Percentiles rank a stretch among this genome's conserved stretches.
Conservation (phyloP, 345 rosid genomes). For the Ceriops decandra region DNA sequence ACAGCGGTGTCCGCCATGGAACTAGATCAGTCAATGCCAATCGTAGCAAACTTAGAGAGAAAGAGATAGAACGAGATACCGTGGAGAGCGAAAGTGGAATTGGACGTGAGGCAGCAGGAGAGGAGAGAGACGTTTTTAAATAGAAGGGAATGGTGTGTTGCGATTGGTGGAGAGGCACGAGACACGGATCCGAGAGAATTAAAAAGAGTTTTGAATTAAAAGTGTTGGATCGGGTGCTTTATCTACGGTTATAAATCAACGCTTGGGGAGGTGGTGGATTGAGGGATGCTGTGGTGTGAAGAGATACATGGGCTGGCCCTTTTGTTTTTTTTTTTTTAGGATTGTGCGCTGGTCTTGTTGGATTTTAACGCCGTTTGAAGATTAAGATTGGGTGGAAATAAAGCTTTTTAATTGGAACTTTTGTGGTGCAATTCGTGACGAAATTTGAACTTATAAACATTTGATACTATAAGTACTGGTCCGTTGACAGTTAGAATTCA, state of each 20-base stretch:
- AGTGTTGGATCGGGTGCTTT: constrained; percentile 14
- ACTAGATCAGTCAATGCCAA: not conserved
- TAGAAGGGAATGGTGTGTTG: constrained; percentile 9
- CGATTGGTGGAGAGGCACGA: constrained; percentile 25
- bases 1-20: constrained; percentile 9
- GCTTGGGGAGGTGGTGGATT: not conserved
- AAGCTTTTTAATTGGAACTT: not conserved
- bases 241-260: constrained; percentile 20
- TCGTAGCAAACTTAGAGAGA: not conserved
- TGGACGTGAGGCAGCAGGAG: not conserved
- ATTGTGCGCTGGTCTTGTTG: not conserved
- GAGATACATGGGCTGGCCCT: not conserved
- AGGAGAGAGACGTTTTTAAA: constrained; percentile 7
- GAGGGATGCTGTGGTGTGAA: not conserved
- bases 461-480: too few relatives aligned
- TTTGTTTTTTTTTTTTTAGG: constrained; percentile 8
- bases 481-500: too few relatives aligned
- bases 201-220: constrained; percentile 9
- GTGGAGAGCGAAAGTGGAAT: too few relatives aligned
- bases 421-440: too few relatives aligned
- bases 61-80: not conserved
- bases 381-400: not conserved
- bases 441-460: too few relatives aligned
- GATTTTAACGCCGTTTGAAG: constrained; percentile 10
- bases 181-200: constrained; percentile 18